A percentile compares a stretch with the other conserved stretches of the same genome.
Evolutionary conservation across 2,329 filamentous ascomycete species (phyloP).

Genomic region (Alternaria postmessia): DNA sequence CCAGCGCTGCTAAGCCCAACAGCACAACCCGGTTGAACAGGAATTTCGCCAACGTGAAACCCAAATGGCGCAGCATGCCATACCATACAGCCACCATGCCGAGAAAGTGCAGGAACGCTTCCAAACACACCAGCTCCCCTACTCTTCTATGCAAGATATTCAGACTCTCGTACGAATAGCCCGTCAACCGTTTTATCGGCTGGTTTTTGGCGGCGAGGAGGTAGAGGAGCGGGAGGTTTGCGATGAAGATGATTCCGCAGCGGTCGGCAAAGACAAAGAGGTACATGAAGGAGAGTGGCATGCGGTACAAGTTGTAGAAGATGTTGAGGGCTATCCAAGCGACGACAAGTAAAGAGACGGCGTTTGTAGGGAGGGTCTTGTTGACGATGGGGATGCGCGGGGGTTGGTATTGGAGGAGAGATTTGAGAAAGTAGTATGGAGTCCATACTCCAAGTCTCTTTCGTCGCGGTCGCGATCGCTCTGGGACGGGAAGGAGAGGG

Average conservation of each 20-base stretch:
- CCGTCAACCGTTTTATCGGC: constrained; percentile 67
- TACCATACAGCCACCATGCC: constrained; percentile 67
- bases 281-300: constrained; percentile 58
- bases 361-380: constrained; percentile 66
- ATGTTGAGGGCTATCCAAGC: constrained; percentile 63
- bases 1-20: constrained; percentile 63
- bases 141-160: constrained; percentile 72
- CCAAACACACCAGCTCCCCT: constrained; percentile 68
- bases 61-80: constrained; percentile 58
- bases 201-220: constrained; percentile 73
- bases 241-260: constrained; percentile 61
- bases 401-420: constrained; percentile 65
- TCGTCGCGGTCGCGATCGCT: constrained; percentile 1
- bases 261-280: constrained; percentile 68
- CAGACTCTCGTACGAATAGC: constrained; percentile 70
- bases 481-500: constrained; percentile 40
- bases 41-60: constrained; percentile 61
- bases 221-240: constrained; percentile 65
- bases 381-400: constrained; percentile 64
- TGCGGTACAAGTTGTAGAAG: constrained; percentile 65
- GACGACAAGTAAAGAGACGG: constrained; percentile 61
- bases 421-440: constrained; percentile 36
- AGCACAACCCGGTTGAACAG: constrained; percentile 62
- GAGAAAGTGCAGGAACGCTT: constrained; percentile 63
- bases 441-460: constrained; percentile 18